phyloP scores from a whole-genome alignment of 306 rosid genomes.

The Spatholobus suberectus region DNA sequence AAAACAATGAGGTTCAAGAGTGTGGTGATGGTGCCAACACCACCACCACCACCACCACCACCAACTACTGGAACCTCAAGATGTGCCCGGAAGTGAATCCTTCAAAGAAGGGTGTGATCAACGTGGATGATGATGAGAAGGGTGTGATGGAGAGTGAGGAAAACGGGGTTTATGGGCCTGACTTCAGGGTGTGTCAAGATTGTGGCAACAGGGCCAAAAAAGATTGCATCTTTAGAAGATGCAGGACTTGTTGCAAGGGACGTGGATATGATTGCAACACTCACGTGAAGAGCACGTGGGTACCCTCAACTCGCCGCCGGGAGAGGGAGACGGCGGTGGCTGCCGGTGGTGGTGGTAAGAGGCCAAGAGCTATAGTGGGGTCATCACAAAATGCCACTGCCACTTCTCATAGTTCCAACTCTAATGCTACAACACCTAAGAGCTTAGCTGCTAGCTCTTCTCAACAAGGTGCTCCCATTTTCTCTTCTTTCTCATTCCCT shows the following conservation, averaged over 20 bases:
- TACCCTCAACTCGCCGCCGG: constrained; percentile 70
- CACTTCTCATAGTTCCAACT: constrained; percentile 64
- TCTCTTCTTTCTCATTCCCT: neutral
- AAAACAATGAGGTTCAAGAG: constrained; percentile 41
- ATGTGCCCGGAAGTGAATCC: constrained; percentile 53
- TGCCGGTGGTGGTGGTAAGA: constrained; percentile 49
- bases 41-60: neutral
- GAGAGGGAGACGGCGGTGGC: constrained; percentile 50
- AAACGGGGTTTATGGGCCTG: constrained; percentile 48
- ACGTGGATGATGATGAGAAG: constrained; percentile 33
- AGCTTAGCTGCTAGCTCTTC: constrained; percentile 51
- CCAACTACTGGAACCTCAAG: constrained; percentile 56
- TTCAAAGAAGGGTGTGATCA: constrained; percentile 38
- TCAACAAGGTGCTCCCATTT: constrained; percentile 59
- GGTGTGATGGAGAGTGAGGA: constrained; percentile 43
- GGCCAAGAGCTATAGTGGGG: constrained; percentile 51
- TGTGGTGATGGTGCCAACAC: neutral
- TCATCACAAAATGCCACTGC: constrained; percentile 51
- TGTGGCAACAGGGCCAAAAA: constrained; percentile 88
- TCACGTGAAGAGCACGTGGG: constrained; percentile 91
- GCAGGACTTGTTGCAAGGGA: constrained; percentile 86
- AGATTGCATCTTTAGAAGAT: constrained; percentile 66
- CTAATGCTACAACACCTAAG: constrained; percentile 58
- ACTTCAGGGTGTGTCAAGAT: constrained; percentile 65
- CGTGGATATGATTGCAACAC: constrained; percentile 72